Conservation (phyloP, 2,329 filamentous ascomycete genomes). For the Boeremia exigua region DNA sequence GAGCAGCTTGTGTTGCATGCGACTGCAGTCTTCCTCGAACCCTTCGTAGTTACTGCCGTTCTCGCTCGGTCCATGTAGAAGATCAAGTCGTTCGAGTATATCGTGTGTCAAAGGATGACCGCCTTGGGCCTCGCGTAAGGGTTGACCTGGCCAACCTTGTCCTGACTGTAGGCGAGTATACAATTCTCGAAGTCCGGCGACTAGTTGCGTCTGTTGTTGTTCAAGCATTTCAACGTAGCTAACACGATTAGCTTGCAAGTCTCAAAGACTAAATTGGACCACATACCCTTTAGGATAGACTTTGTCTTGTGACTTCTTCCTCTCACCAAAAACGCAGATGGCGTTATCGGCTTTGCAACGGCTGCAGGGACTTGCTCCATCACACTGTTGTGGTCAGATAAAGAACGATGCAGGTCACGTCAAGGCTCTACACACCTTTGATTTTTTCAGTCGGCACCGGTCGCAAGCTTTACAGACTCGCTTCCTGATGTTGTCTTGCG, state of each 20-base stretch:
- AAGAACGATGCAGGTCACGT: background rate
- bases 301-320: conserved; percentile 71
- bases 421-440: conserved; percentile 58
- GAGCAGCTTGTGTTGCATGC: conserved; percentile 62
- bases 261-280: background rate
- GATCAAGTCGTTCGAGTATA: conserved; percentile 64
- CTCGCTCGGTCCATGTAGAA: conserved; percentile 60
- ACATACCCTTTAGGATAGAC: conserved; percentile 70
- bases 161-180: conserved; percentile 61
- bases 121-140: conserved; percentile 59
- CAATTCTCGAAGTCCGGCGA: conserved; percentile 65
- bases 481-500: conserved; percentile 61
- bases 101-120: conserved; percentile 67
- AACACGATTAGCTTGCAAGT: conserved; percentile 14
- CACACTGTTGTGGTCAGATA: conserved; percentile 55
- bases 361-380: conserved; percentile 66
- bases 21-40: conserved; percentile 65
- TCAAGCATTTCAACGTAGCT: conserved; percentile 72
- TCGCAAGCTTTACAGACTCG: conserved; percentile 72
- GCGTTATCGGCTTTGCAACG: conserved; percentile 69
- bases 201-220: conserved; percentile 68
- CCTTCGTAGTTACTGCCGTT: conserved; percentile 52
- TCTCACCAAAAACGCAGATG: conserved; percentile 69
- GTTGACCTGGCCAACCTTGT: conserved; percentile 62
- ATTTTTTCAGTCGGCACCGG: conserved; percentile 70